Evolutionary conservation across 2,329 filamentous ascomycete species (phyloP).

Genomic region (Monosporascus ibericus): DNA sequence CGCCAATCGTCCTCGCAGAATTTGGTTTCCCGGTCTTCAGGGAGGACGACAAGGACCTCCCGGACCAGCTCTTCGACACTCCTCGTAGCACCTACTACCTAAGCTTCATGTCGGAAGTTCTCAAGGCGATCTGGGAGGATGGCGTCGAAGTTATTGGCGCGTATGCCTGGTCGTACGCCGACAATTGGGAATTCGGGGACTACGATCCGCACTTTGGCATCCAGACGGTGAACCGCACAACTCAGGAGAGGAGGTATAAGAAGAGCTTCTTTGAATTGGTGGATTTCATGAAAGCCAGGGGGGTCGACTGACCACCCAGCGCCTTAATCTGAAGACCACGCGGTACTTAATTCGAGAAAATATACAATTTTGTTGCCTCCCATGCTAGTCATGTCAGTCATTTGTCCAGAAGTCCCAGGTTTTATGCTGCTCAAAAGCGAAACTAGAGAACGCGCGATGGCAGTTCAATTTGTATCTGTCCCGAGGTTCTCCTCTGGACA

Average conservation of each 20-base stretch:
- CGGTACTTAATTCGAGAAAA: too few relatives aligned
- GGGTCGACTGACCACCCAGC: too few relatives aligned
- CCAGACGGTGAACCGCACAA: conserved; percentile 49
- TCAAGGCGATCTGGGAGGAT: conserved; percentile 51
- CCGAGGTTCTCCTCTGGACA: too few relatives aligned
- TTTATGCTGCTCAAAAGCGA: too few relatives aligned
- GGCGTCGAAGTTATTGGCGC: conserved; percentile 48
- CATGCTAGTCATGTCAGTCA: too few relatives aligned
- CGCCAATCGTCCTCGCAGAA: conserved; percentile 44
- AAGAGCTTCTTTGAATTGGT: conserved; percentile 54
- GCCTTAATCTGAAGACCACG: too few relatives aligned
- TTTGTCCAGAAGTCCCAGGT: too few relatives aligned
- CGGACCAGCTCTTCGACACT: conserved; percentile 47
- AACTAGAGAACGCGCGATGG: too few relatives aligned
- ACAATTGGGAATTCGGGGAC: conserved; percentile 52
- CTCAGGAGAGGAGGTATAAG: conserved; percentile 44
- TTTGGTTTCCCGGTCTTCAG: conserved; percentile 51
- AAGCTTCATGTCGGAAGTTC: conserved; percentile 45
- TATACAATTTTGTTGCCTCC: too few relatives aligned
- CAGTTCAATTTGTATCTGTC: too few relatives aligned
- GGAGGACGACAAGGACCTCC: conserved; percentile 35
- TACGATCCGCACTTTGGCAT: conserved; percentile 47
- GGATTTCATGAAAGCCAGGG: conserved; percentile 35
- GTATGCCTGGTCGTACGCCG: conserved; percentile 45
- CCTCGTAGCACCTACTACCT: conserved; percentile 50